Evolutionary conservation across 352 stramenopile species (phyloP).

Genomic region (Globisporangium spinosum): DNA sequence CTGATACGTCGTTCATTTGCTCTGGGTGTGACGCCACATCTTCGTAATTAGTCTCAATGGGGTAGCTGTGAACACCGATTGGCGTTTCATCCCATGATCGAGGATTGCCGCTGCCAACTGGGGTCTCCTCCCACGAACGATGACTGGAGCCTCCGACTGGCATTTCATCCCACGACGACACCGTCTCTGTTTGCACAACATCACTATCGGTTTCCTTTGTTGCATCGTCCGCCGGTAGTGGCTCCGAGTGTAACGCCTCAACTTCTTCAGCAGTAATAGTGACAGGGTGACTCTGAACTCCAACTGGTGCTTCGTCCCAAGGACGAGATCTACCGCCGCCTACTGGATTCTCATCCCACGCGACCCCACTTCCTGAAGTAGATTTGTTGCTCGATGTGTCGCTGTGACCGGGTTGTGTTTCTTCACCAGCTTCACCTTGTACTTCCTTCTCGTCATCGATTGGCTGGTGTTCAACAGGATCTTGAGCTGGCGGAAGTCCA

Average conservation of each 20-base stretch:
- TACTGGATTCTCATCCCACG: conserved; percentile 6
- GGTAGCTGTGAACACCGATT: not conserved
- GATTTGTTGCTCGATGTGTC: not conserved
- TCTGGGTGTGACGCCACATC: not conserved
- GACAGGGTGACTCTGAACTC: not conserved
- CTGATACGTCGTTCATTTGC: not conserved
- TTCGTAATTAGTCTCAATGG: not conserved
- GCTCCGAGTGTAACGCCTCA: not conserved
- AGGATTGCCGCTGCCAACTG: not conserved
- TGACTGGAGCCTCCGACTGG: conserved; percentile 1
- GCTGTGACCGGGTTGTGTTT: not conserved
- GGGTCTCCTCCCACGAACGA: conserved; percentile 4
- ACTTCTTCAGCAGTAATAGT: not conserved
- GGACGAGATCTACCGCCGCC: not conserved
- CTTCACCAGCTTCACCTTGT: not conserved
- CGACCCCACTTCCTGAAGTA: not conserved
- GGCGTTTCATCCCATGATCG: conserved; percentile 13
- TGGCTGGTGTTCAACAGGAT: not conserved
- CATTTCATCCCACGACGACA: conserved; percentile 6
- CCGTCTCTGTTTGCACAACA: not conserved
- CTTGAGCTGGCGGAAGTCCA: not conserved
- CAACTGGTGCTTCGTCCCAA: conserved; percentile 11
- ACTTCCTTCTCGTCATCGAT: not conserved
- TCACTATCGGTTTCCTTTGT: not conserved
- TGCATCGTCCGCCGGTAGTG: not conserved